Percentiles rank a stretch among this genome's conserved stretches.
These are phyloP conservation scores for Paramecium octaurelia DNA, from an alignment of 73 alveolate genomes.

Conservation along the genomic window DNA sequence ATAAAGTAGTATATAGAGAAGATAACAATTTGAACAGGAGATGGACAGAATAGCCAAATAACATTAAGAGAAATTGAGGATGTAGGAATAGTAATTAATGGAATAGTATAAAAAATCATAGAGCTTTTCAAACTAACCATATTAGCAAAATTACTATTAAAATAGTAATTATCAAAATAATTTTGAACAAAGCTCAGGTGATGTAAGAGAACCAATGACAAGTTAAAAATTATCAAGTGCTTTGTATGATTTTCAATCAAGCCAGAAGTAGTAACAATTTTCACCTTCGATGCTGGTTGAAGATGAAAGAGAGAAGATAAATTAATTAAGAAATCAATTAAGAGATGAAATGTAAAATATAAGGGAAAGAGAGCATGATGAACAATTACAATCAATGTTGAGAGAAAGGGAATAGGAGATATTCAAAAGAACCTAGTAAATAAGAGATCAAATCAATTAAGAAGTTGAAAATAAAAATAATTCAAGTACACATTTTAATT, in stretches of 20 bases:
- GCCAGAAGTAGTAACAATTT: background rate
- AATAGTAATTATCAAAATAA: background rate
- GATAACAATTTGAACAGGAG: background rate
- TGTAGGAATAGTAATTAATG: background rate
- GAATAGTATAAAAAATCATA: slow-evolving; percentile 3
- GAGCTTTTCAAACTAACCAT: background rate
- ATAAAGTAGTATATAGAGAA: background rate
- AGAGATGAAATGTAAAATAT: slow-evolving; percentile 16
- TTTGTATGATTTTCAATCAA: slow-evolving; percentile 12
- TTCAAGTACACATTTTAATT: background rate
- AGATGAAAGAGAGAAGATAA: slow-evolving; percentile 22
- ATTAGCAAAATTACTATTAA: background rate
- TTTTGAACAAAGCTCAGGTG: slow-evolving; percentile 21
- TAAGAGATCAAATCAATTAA: background rate
- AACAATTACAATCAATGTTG: background rate
- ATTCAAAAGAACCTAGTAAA: slow-evolving; percentile 42
- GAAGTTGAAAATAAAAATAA: background rate
- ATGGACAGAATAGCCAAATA: background rate
- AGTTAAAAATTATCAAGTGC: slow-evolving; percentile 18
- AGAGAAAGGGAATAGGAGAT: slow-evolving; percentile 21
- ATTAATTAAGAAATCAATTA: background rate
- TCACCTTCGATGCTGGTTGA: slow-evolving; percentile 25
- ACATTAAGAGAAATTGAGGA: slow-evolving; percentile 12
- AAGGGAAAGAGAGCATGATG: slow-evolving; percentile 32
- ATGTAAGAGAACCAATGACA: slow-evolving; percentile 38